Evolutionary conservation across 768 basidiomycete genomes (phyloP).

Genomic region (Butyriboletus loyo): DNA sequence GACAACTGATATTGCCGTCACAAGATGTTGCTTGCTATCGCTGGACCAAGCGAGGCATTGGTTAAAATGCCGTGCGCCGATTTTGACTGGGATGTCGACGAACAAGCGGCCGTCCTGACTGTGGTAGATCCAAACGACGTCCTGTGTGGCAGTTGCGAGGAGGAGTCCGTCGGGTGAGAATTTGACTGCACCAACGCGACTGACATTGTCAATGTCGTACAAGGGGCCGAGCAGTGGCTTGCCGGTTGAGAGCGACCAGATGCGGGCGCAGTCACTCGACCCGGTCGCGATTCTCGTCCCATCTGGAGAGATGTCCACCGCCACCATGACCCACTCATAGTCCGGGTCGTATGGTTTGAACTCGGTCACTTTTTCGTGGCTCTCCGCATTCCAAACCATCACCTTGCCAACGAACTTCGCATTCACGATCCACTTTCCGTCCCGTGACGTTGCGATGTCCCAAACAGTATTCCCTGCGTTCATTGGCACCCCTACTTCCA

Average conservation of each 20-base stretch:
- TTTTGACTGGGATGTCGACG: neutral
- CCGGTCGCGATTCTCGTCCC: neutral
- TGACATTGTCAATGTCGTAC: neutral
- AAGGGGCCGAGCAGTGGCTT: neutral
- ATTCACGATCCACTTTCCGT: neutral
- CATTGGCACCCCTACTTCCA: neutral
- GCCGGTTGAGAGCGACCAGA: neutral
- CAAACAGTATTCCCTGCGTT: neutral
- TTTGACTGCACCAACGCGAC: neutral
- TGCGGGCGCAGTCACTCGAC: neutral
- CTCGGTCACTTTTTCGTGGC: neutral
- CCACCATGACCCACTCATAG: no score
- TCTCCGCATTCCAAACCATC: neutral
- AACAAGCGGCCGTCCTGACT: neutral
- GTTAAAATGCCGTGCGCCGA: fast-evolving
- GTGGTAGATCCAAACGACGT: neutral
- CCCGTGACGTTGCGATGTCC: neutral
- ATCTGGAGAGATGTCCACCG: neutral
- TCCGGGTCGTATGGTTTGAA: no score
- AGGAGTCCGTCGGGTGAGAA: neutral
- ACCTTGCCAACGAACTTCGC: neutral
- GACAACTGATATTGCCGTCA: neutral
- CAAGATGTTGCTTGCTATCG: neutral
- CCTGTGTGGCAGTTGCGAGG: neutral
- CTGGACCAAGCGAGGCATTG: neutral